phyloP scores from a whole-genome alignment of 805 yeast genomes.

The Candida ovalis region DNA sequence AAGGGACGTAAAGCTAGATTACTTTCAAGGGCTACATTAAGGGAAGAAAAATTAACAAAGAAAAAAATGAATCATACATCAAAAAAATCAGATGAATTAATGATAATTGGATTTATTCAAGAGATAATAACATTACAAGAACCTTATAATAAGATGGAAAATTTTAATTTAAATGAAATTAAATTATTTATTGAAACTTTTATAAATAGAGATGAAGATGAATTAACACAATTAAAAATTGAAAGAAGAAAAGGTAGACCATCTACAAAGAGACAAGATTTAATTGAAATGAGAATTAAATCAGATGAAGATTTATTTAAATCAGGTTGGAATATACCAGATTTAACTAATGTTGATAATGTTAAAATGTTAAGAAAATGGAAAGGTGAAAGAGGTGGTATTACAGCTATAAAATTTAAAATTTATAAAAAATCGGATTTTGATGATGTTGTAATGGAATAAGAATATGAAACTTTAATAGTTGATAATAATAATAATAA shows the following conservation, averaged over 20 bases:
- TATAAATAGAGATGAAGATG: slow-evolving; percentile 70
- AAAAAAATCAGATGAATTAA: slow-evolving; percentile 56
- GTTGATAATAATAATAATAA: neutral
- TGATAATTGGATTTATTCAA: slow-evolving; percentile 57
- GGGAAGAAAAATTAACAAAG: slow-evolving; percentile 67
- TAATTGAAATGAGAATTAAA: slow-evolving; percentile 57
- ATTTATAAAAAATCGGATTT: slow-evolving; percentile 27
- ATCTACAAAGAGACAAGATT: slow-evolving; percentile 62
- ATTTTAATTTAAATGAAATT: slow-evolving; percentile 56
- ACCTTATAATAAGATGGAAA: slow-evolving; percentile 30
- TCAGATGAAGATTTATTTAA: slow-evolving; percentile 58
- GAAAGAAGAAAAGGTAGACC: slow-evolving; percentile 90
- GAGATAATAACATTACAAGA: slow-evolving; percentile 45
- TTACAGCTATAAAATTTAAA: slow-evolving; percentile 55
- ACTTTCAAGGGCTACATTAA: slow-evolving; percentile 77
- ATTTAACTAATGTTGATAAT: slow-evolving; percentile 55
- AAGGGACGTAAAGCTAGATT: slow-evolving; percentile 86
- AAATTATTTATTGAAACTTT: slow-evolving; percentile 57
- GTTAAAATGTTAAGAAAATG: slow-evolving; percentile 63
- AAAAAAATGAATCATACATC: slow-evolving; percentile 56
- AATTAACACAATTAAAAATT: slow-evolving; percentile 54
- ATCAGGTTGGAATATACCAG: slow-evolving; percentile 72
- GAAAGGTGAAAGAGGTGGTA: slow-evolving; percentile 82
- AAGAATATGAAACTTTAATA: no score
- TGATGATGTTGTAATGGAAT: neutral